A percentile compares a stretch with the other conserved stretches of the same genome.
Conservation (phyloP, 208 protist species). For the Trypanosoma boissoni region DNA sequence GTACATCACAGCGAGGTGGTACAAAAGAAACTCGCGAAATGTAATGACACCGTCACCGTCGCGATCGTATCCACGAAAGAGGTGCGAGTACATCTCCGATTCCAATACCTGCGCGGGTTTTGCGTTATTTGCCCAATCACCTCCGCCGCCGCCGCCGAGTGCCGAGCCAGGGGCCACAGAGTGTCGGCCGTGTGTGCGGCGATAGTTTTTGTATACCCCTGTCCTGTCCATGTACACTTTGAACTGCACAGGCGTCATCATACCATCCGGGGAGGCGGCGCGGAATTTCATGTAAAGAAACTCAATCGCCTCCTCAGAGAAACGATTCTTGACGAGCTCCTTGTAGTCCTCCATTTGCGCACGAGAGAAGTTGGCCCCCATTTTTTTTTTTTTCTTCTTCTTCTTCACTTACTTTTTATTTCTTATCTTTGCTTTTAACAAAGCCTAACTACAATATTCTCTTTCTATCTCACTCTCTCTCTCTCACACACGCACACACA, state of each 20-base stretch:
- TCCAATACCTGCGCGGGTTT: conserved; percentile 24
- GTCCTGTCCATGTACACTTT: conserved; percentile 82
- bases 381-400: conserved; percentile 22
- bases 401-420: background rate
- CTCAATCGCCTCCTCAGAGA: conserved; percentile 80
- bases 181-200: conserved; percentile 15
- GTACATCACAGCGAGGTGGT: conserved; percentile 86
- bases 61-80: conserved; percentile 87
- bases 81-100: conserved; percentile 64
- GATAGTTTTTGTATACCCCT: conserved; percentile 76
- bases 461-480: too few relatives aligned
- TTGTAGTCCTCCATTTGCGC: conserved; percentile 83
- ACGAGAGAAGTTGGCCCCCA: conserved; percentile 68
- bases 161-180: background rate
- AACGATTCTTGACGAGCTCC: conserved; percentile 75
- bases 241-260: conserved; percentile 78
- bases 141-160: conserved; percentile 7
- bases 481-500: too few relatives aligned
- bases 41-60: conserved; percentile 86
- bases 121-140: conserved; percentile 3
- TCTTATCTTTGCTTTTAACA: background rate
- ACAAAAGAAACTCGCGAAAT: conserved; percentile 88
- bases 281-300: conserved; percentile 80
- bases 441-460: too few relatives aligned
- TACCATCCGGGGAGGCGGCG: conserved; percentile 59